Evolutionary conservation across 768 basidiomycete species (phyloP), one percentile per base, ranked within the genome.

Genomic region (Boletus rubescentipes): DNA sequence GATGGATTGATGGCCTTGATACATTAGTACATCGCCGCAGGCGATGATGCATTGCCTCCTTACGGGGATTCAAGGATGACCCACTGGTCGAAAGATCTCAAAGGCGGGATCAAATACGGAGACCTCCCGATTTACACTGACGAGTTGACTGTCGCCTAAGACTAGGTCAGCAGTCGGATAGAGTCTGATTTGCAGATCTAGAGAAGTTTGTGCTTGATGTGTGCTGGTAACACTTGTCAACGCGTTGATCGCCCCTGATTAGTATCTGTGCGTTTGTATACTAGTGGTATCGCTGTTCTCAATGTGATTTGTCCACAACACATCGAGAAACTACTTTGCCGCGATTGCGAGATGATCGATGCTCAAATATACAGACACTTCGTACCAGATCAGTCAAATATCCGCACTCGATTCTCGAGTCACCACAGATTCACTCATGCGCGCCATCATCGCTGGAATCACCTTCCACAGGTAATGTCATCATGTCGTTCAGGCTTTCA

Each of bases 401-500:
- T 52, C 16, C 38, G 31, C 9, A 26, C 18, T 40, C 21, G 29
- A 42, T 16, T 42, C 49, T 10, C 39, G 10, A 34, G 23, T 29
- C 46, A 41, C 34, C 9, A 26, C 5, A 5, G 5, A 41, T 42
- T 57, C 45, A 64, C 15, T 60, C 60, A 0, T 50, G 18, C 4
- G 9, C 55, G 2, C 58, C 55, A 15, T 32, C 52, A 12, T 56
- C 50, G 16, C 38, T 23, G 4, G 50, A 38, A 43, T 62, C 66
- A 5, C n/a, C 40, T 29, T 55, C 75, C 34, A 68, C 71, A 31
- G 72, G 72, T 10, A 87, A 62, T 2, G 84, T 86, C 77, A 88
- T 82, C 79, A 88, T 76, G 61, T 87, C 86, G 57, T 90, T 89
- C 51, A 90, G 63, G 61, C 88, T 89, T 36, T 49, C 4, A 11